phyloP scores from a whole-genome alignment of 192 early-diverging fungal genomes.

The Coemansia aciculifera region DNA sequence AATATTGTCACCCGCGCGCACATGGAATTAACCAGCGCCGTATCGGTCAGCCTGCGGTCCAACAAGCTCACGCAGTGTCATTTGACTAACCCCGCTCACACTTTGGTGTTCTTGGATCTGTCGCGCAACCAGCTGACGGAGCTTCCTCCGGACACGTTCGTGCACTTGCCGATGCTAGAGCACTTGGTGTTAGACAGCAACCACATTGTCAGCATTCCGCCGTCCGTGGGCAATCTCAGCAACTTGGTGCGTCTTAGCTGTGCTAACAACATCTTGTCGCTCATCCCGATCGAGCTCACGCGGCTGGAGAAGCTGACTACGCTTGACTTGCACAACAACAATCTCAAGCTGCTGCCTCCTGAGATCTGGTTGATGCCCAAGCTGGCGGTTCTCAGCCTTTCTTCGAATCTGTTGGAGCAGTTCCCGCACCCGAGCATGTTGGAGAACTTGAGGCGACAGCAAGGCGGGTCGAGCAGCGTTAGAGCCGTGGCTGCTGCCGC shows the following conservation, averaged over 20 bases:
- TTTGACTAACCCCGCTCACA: conserved; percentile 51
- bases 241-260: conserved; percentile 61
- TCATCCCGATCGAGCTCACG: conserved; percentile 70
- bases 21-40: conserved; percentile 60
- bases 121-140: conserved; percentile 71
- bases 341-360: conserved; percentile 67
- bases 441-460: conserved; percentile 51
- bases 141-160: conserved; percentile 63
- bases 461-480: conserved; percentile 47
- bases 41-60: conserved; percentile 60
- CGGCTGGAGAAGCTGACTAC: conserved; percentile 60
- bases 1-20: conserved; percentile 68
- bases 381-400: conserved; percentile 69
- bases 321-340: conserved; percentile 77
- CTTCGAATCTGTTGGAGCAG: conserved; percentile 75
- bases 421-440: conserved; percentile 75
- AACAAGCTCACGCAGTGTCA: conserved; percentile 72
- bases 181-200: conserved; percentile 69
- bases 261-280: conserved; percentile 68
- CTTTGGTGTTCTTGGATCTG: conserved; percentile 57
- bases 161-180: conserved; percentile 59
- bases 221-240: conserved; percentile 58
- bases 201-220: conserved; percentile 67
- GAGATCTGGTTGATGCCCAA: conserved; percentile 77
- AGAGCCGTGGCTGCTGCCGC: conserved; percentile 51